phyloP scores from a whole-genome alignment of 495 filamentous ascomycete species.

The Lophium mytilinum region DNA sequence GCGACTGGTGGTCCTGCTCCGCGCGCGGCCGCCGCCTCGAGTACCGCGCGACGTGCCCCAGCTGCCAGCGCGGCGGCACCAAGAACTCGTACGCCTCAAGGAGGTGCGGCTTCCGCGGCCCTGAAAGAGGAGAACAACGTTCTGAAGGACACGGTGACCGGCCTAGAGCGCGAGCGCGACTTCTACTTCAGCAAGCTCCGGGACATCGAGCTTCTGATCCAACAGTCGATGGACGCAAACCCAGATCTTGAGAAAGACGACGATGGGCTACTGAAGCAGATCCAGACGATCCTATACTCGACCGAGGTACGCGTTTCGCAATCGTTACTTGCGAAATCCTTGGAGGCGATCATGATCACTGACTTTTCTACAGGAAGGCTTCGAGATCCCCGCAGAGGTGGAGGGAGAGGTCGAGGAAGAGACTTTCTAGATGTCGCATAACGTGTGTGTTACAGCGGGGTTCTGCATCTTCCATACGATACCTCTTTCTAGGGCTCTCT shows the following conservation, averaged over 20 bases:
- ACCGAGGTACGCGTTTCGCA: conserved; percentile 56
- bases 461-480: background rate
- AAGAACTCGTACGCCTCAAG: conserved; percentile 31
- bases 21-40: conserved; percentile 36
- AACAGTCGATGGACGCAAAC: conserved; percentile 82
- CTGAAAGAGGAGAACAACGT: conserved; percentile 73
- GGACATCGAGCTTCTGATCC: conserved; percentile 90
- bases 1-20: conserved; percentile 38
- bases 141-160: conserved; percentile 44
- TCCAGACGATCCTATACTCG: conserved; percentile 93
- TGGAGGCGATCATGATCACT: background rate
- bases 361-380: conserved; percentile 50
- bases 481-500: background rate
- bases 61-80: conserved; percentile 49
- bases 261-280: conserved; percentile 81
- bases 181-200: conserved; percentile 98
- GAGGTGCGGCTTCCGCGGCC: conserved; percentile 51
- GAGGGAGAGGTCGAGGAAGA: conserved; percentile 57
- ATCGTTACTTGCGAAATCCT: background rate
- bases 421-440: conserved; percentile 50
- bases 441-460: background rate
- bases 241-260: conserved; percentile 90
- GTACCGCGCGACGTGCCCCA: conserved; percentile 59
- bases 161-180: conserved; percentile 63
- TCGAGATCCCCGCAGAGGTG: conserved; percentile 69